Evolutionary conservation across 192 early-diverging fungal species (phyloP), one percentile per base, ranked within the genome.

Genomic region (Fimicolochytrium jonesii): DNA sequence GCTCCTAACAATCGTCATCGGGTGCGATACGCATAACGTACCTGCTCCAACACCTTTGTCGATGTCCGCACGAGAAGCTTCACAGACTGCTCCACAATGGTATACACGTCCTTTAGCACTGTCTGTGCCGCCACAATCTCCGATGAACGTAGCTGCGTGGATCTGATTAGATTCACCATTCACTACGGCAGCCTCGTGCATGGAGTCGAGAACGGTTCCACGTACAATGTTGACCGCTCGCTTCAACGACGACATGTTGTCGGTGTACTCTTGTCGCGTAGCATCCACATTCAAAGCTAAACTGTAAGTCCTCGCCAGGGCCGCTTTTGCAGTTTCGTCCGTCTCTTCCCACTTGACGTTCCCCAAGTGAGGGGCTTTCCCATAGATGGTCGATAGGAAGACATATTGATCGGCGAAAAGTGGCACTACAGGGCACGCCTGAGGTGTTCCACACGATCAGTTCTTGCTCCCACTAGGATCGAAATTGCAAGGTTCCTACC

Each of bases 401-500:
- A 81, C 49, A 36, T 72, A 60, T 33, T 75, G 67, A 44, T 81
- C 78, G 4, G 71, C 79, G 45, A 73, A 75, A 3, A 78, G 59
- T 20, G 75, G 74, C 10, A 82, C 72, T 13, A 82, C 53, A 3
- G 79, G 75, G 30, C 35, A 61, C 2, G 65, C 50, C 74, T 78
- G 32, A 6, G 11, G n/a, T n/a, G n/a, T n/a, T n/a, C n/a, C n/a
- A n/a, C n/a, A n/a, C n/a, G n/a, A n/a, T n/a, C n/a, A n/a, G n/a
- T n/a, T n/a, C n/a, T n/a, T n/a, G n/a, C n/a, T n/a, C n/a, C n/a
- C n/a, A n/a, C n/a, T n/a, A n/a, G n/a, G n/a, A n/a, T n/a, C n/a
- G n/a, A n/a, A 47, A 7, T 9, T 6, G 6, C 11, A 22, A 22
- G 20, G 10, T 47, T 47, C 11, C 7, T 20, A 78, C 77, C 57